These are phyloP conservation scores for Azolla pinnata DNA, from an alignment of 75 land plant genomes.

Conservation along the genomic window DNA sequence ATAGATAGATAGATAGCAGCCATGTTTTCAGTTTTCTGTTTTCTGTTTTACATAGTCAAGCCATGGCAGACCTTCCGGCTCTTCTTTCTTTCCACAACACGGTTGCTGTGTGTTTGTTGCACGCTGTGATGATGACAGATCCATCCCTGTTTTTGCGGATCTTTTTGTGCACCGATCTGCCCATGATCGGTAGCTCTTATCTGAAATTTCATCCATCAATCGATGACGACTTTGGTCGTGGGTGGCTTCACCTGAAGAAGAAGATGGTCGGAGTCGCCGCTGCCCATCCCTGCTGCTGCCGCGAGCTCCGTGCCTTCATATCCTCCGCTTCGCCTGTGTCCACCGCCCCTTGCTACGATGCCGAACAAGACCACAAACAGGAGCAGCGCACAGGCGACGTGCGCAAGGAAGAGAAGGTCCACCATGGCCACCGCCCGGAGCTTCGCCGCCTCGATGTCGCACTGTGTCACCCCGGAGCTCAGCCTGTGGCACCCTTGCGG, in stretches of 20 bases:
- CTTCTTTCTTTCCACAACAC: too few species aligned
- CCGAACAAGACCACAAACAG: slow-evolving; percentile 23
- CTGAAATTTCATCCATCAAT: too few species aligned
- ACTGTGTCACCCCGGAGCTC: slow-evolving; percentile 19
- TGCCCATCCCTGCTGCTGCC: too few species aligned
- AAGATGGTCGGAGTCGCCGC: slow-evolving; percentile 11
- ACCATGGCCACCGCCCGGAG: slow-evolving; percentile 40
- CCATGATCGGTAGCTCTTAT: too few species aligned
- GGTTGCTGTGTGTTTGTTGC: too few species aligned
- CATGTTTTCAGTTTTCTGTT: too few species aligned
- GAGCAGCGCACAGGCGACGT: slow-evolving; percentile 30
- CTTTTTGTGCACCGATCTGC: too few species aligned
- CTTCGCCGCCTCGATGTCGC: slow-evolving; percentile 45
- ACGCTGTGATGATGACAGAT: too few species aligned
- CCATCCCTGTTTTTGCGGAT: too few species aligned
- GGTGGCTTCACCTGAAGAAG: slow-evolving; percentile 31
- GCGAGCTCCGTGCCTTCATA: slow-evolving; percentile 20
- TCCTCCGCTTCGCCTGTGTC: slow-evolving; percentile 10
- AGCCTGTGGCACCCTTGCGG: slow-evolving; percentile 46
- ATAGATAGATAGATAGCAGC: too few species aligned
- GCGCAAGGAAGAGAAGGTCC: slow-evolving; percentile 43
- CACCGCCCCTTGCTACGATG: slow-evolving; percentile 17
- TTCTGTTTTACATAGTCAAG: too few species aligned
- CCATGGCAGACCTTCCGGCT: too few species aligned
- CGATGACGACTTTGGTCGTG: slow-evolving; percentile 10